phyloP scores from a whole-genome alignment of 1,284 basidiomycete species.

The Mrakiaceae sp. region DNA sequence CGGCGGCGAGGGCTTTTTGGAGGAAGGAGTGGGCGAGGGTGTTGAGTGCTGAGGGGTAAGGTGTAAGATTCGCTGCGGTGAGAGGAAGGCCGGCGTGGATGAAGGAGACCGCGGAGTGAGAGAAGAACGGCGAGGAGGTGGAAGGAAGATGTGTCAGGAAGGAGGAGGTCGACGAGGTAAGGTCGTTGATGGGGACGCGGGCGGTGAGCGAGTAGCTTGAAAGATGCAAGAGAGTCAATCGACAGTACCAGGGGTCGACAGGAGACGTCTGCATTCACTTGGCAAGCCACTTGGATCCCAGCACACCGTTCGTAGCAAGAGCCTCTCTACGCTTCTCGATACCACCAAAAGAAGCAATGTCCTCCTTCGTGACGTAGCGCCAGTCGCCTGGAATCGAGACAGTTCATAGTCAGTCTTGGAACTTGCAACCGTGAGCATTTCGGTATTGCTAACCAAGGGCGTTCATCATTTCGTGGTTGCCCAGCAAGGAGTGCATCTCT shows the following conservation, averaged over 20 bases:
- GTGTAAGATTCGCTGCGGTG: not conserved
- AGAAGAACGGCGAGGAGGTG: not conserved
- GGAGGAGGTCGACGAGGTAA: not conserved
- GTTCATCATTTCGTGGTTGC: slow-evolving; percentile 25
- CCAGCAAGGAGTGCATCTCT: slow-evolving; percentile 22
- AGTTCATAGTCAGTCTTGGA: not conserved
- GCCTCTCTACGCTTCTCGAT: slow-evolving; percentile 19
- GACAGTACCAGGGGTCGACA: not conserved
- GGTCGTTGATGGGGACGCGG: slow-evolving; percentile 2
- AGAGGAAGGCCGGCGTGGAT: slow-evolving; percentile 14
- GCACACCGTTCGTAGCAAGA: slow-evolving; percentile 18
- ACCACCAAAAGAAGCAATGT: slow-evolving; percentile 31
- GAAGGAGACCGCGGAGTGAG: slow-evolving; percentile 8
- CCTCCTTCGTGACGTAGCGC: slow-evolving; percentile 35
- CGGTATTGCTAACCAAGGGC: slow-evolving; percentile 6
- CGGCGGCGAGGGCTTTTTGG: not conserved
- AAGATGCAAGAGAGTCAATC: not conserved
- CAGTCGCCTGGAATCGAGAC: slow-evolving; percentile 27
- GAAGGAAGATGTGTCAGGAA: not conserved
- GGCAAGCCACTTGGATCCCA: slow-evolving; percentile 11
- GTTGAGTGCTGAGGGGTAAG: slow-evolving; percentile 8
- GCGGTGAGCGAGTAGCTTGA: slow-evolving; percentile 16
- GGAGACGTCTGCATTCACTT: not conserved
- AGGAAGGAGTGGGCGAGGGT: slow-evolving; percentile 8
- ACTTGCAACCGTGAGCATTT: not conserved